Evolutionary conservation across 176 grass and related monocot genomes (phyloP).

Genomic region (Tillandsia leiboldiana): DNA sequence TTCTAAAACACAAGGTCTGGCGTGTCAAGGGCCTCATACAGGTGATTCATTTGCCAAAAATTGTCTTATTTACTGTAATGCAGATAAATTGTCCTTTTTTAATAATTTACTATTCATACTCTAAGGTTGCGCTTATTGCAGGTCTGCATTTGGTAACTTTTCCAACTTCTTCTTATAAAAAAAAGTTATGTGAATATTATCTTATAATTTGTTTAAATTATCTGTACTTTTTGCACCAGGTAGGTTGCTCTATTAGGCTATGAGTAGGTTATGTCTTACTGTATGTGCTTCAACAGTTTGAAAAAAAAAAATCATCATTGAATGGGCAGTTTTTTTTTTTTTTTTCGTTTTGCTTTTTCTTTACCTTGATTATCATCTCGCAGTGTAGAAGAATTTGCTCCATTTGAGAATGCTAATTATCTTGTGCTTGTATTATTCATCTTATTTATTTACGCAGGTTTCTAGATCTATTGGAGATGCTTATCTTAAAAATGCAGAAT

Average conservation of each 20-base stretch:
- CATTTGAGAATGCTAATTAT: constrained; percentile 9
- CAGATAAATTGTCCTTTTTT: background rate
- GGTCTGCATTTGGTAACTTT: too few species aligned
- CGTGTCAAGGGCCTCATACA: constrained; percentile 74
- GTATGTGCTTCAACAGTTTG: too few species aligned
- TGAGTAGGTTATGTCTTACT: too few species aligned
- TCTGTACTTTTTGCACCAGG: too few species aligned
- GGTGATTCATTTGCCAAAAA: constrained; percentile 17
- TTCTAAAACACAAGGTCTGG: constrained; percentile 73
- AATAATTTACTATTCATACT: too few species aligned
- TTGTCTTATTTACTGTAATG: background rate
- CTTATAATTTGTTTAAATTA: too few species aligned
- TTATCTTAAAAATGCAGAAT: constrained; percentile 46
- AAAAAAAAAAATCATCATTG: too few species aligned
- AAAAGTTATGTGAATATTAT: too few species aligned
- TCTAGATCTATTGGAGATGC: constrained; percentile 43
- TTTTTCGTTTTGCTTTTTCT: background rate
- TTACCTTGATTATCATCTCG: background rate
- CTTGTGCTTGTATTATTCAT: background rate
- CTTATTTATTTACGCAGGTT: constrained; percentile 15
- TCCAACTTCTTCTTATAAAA: too few species aligned
- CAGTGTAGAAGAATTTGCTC: background rate
- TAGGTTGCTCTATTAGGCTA: too few species aligned
- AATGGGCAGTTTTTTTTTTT: background rate
- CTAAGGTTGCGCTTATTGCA: too few species aligned